phyloP scores from a whole-genome alignment of 345 rosid species.

The Citrus cavaleriei region DNA sequence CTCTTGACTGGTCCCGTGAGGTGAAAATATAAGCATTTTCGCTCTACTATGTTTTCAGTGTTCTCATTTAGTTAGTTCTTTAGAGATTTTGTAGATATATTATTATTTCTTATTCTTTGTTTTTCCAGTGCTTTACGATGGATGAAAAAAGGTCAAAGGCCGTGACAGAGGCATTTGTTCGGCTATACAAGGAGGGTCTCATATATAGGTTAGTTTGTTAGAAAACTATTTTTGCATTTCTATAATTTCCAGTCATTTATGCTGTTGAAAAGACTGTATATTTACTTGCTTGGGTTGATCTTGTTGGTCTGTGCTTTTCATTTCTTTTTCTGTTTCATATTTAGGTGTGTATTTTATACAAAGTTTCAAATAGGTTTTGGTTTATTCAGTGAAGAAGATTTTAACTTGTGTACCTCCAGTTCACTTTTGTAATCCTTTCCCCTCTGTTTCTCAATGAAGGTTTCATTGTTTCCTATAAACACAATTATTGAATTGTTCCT shows the following conservation, averaged over 20 bases:
- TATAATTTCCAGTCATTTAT: not conserved
- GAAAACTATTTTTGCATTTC: not conserved
- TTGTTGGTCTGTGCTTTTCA: too few relatives aligned
- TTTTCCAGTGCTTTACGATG: constrained; percentile 85
- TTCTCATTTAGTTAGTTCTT: not conserved
- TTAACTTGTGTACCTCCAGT: not conserved
- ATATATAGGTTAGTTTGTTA: constrained; percentile 62
- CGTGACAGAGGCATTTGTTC: constrained; percentile 80
- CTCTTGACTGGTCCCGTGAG: constrained; percentile 99
- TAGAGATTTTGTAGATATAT: not conserved
- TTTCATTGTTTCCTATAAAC: not conserved
- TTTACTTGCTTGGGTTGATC: too few relatives aligned
- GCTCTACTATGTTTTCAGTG: not conserved
- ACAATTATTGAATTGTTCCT: not conserved
- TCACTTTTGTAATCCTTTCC: not conserved
- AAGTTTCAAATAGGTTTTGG: not conserved
- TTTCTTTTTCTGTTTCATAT: not conserved
- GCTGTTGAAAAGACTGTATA: not conserved
- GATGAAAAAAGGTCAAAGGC: constrained; percentile 89
- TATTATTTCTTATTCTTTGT: not conserved
- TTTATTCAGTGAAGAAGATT: not conserved
- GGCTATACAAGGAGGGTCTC: constrained; percentile 68
- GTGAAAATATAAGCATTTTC: constrained; percentile 27
- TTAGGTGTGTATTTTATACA: not conserved
- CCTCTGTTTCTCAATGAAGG: not conserved